Percentiles rank a stretch among this genome's conserved stretches.
These are phyloP conservation scores for Colletotrichum sojae DNA, from an alignment of 2,329 filamentous ascomycete species.

Conservation along the genomic window DNA sequence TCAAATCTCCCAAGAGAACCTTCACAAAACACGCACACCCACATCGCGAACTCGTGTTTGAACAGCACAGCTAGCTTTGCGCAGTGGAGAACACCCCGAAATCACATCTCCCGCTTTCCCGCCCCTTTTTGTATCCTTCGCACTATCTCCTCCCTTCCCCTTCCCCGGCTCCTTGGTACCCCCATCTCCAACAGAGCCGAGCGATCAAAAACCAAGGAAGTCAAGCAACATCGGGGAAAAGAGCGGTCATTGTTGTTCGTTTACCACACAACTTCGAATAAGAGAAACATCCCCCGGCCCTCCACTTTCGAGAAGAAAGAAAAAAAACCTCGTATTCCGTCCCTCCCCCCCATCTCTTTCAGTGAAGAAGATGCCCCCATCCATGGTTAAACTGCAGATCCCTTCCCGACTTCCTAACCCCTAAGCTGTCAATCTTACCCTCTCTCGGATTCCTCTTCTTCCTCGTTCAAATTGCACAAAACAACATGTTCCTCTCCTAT, in stretches of 20 bases:
- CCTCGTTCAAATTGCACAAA: neutral
- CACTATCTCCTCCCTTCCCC: no score
- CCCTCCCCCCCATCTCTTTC: neutral
- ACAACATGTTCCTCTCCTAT: neutral
- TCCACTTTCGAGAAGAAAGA: neutral
- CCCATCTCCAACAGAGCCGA: no score
- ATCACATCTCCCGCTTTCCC: no score
- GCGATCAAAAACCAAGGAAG: no score
- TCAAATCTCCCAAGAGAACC: constrained; percentile 6
- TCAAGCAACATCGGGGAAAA: no score
- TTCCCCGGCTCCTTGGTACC: no score
- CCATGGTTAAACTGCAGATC: neutral
- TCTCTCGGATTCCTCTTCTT: neutral
- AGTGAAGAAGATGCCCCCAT: neutral
- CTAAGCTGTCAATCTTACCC: neutral
- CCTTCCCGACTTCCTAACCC: neutral
- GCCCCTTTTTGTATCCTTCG: no score
- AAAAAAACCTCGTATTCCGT: neutral
- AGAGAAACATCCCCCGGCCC: no score
- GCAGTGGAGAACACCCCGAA: neutral
- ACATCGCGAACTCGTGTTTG: neutral
- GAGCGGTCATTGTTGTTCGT: no score
- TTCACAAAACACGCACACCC: neutral
- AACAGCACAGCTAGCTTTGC: neutral
- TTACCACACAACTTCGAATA: no score